A percentile compares a stretch with the other conserved stretches of the same genome.
Conservation (phyloP, 2,329 filamentous ascomycete species). For the Talaromyces sp. region DNA sequence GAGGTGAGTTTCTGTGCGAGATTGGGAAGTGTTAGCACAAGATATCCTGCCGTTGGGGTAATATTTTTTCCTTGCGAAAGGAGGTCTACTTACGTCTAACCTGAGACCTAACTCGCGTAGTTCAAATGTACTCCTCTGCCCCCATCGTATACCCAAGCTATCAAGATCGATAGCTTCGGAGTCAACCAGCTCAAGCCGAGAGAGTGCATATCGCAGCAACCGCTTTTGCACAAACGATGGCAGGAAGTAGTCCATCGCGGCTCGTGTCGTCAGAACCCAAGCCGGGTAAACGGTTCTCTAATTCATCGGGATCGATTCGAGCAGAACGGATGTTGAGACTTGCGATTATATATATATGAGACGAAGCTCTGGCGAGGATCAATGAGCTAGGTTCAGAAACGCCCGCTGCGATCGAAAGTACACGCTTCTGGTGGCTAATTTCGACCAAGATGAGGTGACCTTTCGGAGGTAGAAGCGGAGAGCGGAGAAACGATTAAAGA, state of each 20-base stretch:
- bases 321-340: background rate
- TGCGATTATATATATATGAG: background rate
- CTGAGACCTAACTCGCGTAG: conserved; percentile 81
- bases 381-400: background rate
- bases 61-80: background rate
- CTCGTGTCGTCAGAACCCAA: conserved; percentile 27
- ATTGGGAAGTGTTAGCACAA: conserved; percentile 3
- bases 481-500: conserved; percentile 8
- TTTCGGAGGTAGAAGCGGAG: conserved; percentile 5
- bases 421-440: background rate
- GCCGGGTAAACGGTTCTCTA: conserved; percentile 24
- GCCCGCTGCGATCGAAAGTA: background rate
- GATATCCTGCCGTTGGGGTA: no score
- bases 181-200: conserved; percentile 80
- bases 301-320: background rate
- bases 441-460: conserved; percentile 1
- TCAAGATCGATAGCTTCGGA: conserved; percentile 82
- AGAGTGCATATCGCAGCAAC: conserved; percentile 80
- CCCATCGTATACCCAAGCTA: conserved; percentile 77
- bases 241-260: conserved; percentile 68
- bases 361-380: background rate
- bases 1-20: conserved; percentile 85
- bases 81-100: conserved; percentile 59
- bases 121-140: conserved; percentile 77
- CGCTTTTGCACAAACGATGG: conserved; percentile 80